Conservation (phyloP, 345 rosid species). For the Eucalyptus coolabah region DNA sequence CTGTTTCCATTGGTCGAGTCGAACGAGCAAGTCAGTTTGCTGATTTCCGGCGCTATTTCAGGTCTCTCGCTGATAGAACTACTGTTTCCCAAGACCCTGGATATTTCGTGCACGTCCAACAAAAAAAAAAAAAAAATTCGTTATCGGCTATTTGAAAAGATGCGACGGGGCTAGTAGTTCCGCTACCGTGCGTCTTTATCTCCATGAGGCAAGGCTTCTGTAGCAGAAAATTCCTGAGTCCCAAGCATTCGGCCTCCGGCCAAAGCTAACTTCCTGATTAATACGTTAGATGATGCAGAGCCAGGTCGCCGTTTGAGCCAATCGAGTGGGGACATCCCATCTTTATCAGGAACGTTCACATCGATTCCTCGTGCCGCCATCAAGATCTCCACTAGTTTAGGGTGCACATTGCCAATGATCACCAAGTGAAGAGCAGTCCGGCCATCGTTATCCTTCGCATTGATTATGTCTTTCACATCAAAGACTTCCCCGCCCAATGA, state of each 20-base stretch:
- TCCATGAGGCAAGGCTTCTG: slow-evolving; percentile 52
- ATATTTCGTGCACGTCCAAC: rapidly evolving
- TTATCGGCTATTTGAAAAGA: neutral
- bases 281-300: slow-evolving; percentile 48
- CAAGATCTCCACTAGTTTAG: slow-evolving; percentile 50
- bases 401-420: slow-evolving; percentile 47
- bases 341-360: slow-evolving; percentile 44
- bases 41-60: neutral
- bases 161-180: neutral
- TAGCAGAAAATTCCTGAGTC: slow-evolving; percentile 29
- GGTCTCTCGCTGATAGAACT: no score
- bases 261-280: slow-evolving; percentile 50
- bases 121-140: rapidly evolving
- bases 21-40: no score
- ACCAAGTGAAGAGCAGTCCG: slow-evolving; percentile 81
- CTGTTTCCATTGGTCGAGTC: rapidly evolving
- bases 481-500: slow-evolving; percentile 13
- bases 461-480: slow-evolving; percentile 27
- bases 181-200: slow-evolving; percentile 23
- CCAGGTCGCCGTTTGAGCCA: slow-evolving; percentile 50
- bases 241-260: slow-evolving; percentile 60
- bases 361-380: slow-evolving; percentile 54
- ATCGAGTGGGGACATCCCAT: slow-evolving; percentile 82
- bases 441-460: slow-evolving; percentile 45
- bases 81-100: no score